Evolutionary conservation across 2,329 filamentous ascomycete genomes (phyloP).

Genomic region (Cadophora luteo-olivacea): DNA sequence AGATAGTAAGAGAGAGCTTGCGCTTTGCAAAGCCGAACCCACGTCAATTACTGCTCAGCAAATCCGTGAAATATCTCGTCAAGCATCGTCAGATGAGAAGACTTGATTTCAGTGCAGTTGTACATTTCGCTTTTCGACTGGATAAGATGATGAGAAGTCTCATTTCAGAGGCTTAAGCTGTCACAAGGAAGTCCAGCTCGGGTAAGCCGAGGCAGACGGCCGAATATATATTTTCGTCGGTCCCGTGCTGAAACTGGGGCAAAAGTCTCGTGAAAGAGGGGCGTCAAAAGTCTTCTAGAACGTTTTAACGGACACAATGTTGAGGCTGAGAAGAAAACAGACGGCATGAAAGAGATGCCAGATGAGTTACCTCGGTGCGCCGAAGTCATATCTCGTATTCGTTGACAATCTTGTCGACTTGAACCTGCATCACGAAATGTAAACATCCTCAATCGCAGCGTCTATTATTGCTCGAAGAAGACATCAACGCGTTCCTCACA

Average conservation of each 20-base stretch:
- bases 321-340: neutral
- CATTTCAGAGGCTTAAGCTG: neutral
- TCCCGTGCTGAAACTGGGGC: neutral
- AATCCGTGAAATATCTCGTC: no score
- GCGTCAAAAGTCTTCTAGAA: conserved; percentile 4
- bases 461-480: neutral
- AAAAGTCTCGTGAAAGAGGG: conserved; percentile 11
- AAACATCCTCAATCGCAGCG: neutral
- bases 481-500: neutral
- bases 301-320: neutral
- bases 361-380: neutral
- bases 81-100: no score
- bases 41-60: no score
- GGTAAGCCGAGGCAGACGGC: neutral
- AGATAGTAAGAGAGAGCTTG: no score
- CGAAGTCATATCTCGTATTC: neutral
- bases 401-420: neutral
- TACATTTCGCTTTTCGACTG: neutral
- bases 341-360: neutral
- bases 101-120: neutral
- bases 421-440: neutral
- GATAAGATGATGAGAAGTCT: neutral
- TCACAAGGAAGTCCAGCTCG: conserved; percentile 5
- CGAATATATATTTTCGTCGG: neutral
- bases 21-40: no score